Evolutionary conservation across 805 yeast genomes (phyloP), one percentile per base, ranked within the genome.

Genomic region (Saccharomycopsis oosterbeekiorum): DNA sequence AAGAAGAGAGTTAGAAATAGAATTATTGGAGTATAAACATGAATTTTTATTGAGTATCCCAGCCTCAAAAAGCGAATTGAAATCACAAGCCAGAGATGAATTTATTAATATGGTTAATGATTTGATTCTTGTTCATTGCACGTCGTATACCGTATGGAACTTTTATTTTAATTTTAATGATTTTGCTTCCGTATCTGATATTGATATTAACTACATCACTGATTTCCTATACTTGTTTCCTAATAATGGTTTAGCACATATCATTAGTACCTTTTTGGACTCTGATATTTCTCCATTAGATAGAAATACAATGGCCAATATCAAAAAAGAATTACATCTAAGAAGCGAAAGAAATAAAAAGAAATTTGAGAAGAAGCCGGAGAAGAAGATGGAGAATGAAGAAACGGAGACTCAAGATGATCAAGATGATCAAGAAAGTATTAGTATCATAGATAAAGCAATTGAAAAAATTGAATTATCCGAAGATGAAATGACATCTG

Each of bases 101-200:
- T 73, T 91, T 3, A 74, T 74, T 54, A 82, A 80, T 10, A 77
- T 83, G 79, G 82, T 83, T 0, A 84, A 83, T 14, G 96, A 87
- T 41, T 82, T 92, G 85, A 82, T 91, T 2, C 73, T 86, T 15
- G 82, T 93, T 15, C 80, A 82, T 47, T 81, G 85, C 24, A 78
- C 79, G 1, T 83, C 84, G 5, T 75, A 81, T 42, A 74, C 80
- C 37, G 89, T 91, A 0, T 92, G 97, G 96, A 76, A 79, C 43
- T 68, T 85, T 11, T 83, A 82, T 67, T 80, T 90, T 61, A 94
- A 91, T 65, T 87, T 93, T 86, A 66, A 75, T 29, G 96, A 91
- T 70, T 79, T 78, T 8, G 69, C 69, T 5, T 72, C 76, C 3
- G 70, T 90, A 4, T 71, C 75, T 10, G 78, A 79, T 1, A 69